Evolutionary conservation across 257 asterid genomes (phyloP).

Genomic region (Nicotiana knightiana): DNA sequence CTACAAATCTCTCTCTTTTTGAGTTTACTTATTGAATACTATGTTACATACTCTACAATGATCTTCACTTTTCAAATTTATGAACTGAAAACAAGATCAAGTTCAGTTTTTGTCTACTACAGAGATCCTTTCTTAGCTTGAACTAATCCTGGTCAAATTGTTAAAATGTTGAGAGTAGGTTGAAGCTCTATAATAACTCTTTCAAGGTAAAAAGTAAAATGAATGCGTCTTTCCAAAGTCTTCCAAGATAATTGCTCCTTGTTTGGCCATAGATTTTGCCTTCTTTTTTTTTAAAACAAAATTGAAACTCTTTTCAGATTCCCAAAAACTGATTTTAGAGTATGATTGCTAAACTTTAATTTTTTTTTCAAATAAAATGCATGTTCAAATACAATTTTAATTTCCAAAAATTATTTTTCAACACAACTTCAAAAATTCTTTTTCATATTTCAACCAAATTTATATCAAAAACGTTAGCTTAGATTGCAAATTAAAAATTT

Average conservation of each 20-base stretch:
- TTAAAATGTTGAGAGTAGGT: not conserved
- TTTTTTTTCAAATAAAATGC: too few species aligned
- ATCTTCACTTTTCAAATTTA: not conserved
- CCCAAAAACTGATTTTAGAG: too few species aligned
- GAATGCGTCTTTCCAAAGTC: not conserved
- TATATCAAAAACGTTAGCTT: not conserved
- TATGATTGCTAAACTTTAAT: too few species aligned
- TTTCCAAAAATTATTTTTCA: too few species aligned
- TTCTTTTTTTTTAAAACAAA: too few species aligned
- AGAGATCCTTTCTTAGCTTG: not conserved
- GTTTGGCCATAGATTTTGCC: too few species aligned
- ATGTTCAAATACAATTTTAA: too few species aligned
- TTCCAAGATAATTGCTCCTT: not conserved
- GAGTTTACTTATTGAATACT: not conserved
- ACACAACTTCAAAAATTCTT: too few species aligned
- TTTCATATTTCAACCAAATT: too few species aligned
- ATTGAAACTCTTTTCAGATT: too few species aligned
- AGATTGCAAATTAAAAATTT: not conserved
- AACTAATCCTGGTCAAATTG: not conserved
- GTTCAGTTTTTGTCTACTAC: not conserved
- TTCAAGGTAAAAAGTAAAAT: not conserved
- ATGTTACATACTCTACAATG: not conserved
- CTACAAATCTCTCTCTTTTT: not conserved
- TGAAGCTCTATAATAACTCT: not conserved
- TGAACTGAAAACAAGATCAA: not conserved